Percentiles rank a stretch among this genome's conserved stretches.
These are phyloP conservation scores for Tolypocladium pustulatum DNA, from an alignment of 2,329 filamentous ascomycete genomes.

Conservation along the genomic window DNA sequence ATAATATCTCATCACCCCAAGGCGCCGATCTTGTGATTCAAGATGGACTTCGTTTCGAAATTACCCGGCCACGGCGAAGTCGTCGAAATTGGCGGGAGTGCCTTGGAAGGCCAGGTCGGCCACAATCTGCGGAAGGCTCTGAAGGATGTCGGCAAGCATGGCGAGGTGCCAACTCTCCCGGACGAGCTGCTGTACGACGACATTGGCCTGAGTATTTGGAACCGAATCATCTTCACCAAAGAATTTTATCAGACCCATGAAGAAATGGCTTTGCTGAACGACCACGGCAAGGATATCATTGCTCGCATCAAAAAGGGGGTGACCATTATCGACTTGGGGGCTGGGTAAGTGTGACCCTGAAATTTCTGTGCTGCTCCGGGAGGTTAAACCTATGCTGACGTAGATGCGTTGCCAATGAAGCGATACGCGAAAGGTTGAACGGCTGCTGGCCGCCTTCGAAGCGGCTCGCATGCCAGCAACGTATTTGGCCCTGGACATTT, in stretches of 20 bases:
- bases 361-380: background rate
- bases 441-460: constrained; percentile 25
- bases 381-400: background rate
- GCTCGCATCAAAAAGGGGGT: constrained; percentile 15
- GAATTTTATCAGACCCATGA: constrained; percentile 31
- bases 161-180: constrained; percentile 19
- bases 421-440: constrained; percentile 29
- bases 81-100: constrained; percentile 27
- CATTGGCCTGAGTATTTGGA: constrained; percentile 27
- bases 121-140: constrained; percentile 16
- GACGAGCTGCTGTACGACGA: constrained; percentile 31
- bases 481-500: constrained; percentile 31
- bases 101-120: constrained; percentile 17
- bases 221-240: constrained; percentile 26
- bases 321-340: constrained; percentile 29
- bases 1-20: too few relatives aligned
- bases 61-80: constrained; percentile 20
- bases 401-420: constrained; percentile 10
- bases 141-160: constrained; percentile 10
- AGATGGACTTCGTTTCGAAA: background rate
- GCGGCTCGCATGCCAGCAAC: constrained; percentile 14
- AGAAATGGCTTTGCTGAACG: constrained; percentile 24
- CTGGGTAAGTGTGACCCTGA: constrained; percentile 22
- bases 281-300: constrained; percentile 24
- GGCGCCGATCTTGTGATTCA: background rate